Evolutionary conservation across 305 asterid species (phyloP).

Genomic region (Fraxinus platypoda): DNA sequence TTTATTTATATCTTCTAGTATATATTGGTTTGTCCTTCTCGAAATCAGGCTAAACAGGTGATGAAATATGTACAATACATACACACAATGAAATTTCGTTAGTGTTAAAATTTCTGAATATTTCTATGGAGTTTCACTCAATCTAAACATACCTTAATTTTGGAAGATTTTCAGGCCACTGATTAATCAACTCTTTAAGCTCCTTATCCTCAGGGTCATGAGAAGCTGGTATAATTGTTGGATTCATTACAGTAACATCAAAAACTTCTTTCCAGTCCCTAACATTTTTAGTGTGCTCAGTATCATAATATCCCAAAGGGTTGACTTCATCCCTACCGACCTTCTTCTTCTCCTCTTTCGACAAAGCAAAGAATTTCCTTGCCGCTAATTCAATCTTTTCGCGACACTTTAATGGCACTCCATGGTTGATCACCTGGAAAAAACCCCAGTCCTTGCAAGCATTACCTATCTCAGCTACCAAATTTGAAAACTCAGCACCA

Average conservation of each 20-base stretch:
- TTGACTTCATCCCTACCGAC: conserved; percentile 30
- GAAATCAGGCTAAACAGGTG: not conserved
- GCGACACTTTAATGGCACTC: conserved; percentile 20
- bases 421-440: conserved; percentile 37
- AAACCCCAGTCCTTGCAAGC: conserved; percentile 42
- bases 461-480: conserved; percentile 26
- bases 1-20: not conserved
- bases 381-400: conserved; percentile 21
- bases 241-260: conserved; percentile 25
- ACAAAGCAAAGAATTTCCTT: conserved; percentile 24
- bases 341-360: conserved; percentile 34
- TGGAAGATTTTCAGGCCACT: conserved; percentile 29
- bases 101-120: not conserved
- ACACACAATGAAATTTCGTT: not conserved
- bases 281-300: conserved; percentile 36
- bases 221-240: conserved; percentile 29
- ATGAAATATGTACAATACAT: not conserved
- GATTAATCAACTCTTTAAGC: conserved; percentile 22
- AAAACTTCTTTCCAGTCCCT: conserved; percentile 42
- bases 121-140: not conserved
- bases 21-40: not conserved
- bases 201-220: conserved; percentile 24
- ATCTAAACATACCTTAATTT: conserved; percentile 23
- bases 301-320: conserved; percentile 31
- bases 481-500: not conserved